Evolutionary conservation across 257 asterid genomes (phyloP).

Genomic region (Nicotiana knightiana): DNA sequence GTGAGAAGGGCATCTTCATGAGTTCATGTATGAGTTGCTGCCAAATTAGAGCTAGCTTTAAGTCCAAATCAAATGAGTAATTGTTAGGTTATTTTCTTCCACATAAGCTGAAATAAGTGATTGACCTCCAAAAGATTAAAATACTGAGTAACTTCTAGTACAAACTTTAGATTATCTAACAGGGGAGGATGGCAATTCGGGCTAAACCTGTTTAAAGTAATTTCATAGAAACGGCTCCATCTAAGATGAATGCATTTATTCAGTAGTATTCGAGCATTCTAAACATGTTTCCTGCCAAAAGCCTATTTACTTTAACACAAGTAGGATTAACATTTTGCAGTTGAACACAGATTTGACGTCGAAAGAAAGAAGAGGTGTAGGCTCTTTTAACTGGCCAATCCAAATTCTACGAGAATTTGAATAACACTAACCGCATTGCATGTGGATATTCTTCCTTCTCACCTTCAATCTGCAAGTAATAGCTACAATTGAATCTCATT

Average conservation of each 20-base stretch:
- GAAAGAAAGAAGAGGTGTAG: background rate
- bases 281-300: too few relatives aligned
- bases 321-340: background rate
- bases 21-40: background rate
- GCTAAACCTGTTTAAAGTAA: too few relatives aligned
- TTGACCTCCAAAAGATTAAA: background rate
- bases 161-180: too few relatives aligned
- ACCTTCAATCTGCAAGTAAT: background rate
- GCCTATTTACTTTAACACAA: background rate
- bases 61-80: background rate
- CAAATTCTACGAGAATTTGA: background rate
- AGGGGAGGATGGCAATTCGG: too few relatives aligned
- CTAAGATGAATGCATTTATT: too few relatives aligned
- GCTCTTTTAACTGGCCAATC: background rate
- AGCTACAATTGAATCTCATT: background rate
- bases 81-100: background rate
- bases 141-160: background rate
- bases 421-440: background rate
- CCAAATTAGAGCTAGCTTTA: background rate
- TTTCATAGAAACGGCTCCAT: too few relatives aligned
- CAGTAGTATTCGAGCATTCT: too few relatives aligned
- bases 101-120: background rate
- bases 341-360: background rate
- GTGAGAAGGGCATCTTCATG: background rate
- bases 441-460: background rate